Evolutionary conservation across 352 stramenopile genomes (phyloP), one percentile per base, ranked within the genome.

Genomic region (Globisporangium middletonii): DNA sequence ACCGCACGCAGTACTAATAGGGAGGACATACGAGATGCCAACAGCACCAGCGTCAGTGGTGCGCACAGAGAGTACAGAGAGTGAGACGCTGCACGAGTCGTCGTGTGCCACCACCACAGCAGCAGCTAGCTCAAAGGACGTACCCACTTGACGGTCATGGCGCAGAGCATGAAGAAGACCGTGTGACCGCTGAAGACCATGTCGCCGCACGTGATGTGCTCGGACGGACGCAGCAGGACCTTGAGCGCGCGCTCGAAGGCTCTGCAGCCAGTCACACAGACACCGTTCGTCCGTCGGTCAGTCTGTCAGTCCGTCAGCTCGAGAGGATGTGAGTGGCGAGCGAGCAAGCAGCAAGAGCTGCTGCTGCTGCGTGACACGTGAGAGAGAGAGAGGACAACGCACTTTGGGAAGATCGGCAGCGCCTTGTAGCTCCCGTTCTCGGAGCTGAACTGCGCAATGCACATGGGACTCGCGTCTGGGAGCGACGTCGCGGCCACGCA

Each of bases 101-200:
- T 13, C 9, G 16, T n/a, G 48, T 2, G 37, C 48, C 42, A 13
- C 23, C 2, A 16, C 12, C 0, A 27, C 44, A 30, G 4, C 26
- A 58, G 26, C 27, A 57, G 43, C 2, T 26, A 5, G 3, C 16
- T 35, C n/a, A 42, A 9, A 45, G 13, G 19, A 33, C 57, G 50
- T 45, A 94, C 84, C 71, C 80, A 87, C 62, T 75, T 78, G 52
- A 89, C 79, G 30, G 89, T 78, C 77, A 91, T 92, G 52, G 71
- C 74, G 61, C 80, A 92, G 45, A 94, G 76, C 68, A 92, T 79
- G 38, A 94, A 69, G 65, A 93, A 94, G 15, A 94, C 85, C 6
- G 80, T 79, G 65, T 94, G 85, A 35, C 85, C 85, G 61, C 85
- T 94, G 67, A 94, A 94, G 67, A 94, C 78, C 85, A 94, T 94